phyloP scores from a whole-genome alignment of 176 grass and related monocot genomes.

The Rhipidocladum racemiflorum region DNA sequence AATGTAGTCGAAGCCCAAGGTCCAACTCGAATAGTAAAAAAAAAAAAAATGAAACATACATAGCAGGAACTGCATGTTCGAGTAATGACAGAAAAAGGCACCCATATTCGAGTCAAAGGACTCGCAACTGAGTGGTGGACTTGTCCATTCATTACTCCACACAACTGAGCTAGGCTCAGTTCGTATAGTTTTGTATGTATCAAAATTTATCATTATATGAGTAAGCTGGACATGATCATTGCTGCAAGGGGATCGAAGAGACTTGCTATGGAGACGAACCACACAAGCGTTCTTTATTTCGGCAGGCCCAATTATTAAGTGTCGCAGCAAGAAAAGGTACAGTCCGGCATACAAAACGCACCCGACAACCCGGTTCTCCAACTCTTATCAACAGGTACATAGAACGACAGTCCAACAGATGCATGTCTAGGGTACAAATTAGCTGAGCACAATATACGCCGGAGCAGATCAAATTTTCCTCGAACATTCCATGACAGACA shows the following conservation, averaged over 20 bases:
- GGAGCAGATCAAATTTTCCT: constrained; percentile 5
- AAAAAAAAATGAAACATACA: no score
- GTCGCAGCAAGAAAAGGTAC: not conserved
- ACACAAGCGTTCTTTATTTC: constrained; percentile 1
- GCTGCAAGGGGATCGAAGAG: not conserved
- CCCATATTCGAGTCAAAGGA: no score
- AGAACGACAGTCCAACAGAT: not conserved
- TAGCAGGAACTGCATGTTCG: no score
- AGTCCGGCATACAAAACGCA: not conserved
- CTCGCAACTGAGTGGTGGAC: no score
- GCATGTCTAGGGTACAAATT: constrained; percentile 1
- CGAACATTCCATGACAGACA: not conserved
- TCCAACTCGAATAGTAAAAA: not conserved
- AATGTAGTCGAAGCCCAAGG: not conserved
- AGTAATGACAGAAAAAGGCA: no score
- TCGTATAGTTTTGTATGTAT: no score
- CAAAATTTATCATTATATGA: not conserved
- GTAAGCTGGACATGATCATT: not conserved
- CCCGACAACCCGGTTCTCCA: not conserved
- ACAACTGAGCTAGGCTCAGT: no score
- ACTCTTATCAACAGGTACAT: constrained; percentile 15
- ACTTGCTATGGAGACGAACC: not conserved
- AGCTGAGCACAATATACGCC: not conserved
- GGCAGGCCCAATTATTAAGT: constrained; percentile 17
- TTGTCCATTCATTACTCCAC: no score